Base-by-base conservation (phyloP, 2,329 filamentous ascomycete genomes). In the Truncatella angustata region DNA sequence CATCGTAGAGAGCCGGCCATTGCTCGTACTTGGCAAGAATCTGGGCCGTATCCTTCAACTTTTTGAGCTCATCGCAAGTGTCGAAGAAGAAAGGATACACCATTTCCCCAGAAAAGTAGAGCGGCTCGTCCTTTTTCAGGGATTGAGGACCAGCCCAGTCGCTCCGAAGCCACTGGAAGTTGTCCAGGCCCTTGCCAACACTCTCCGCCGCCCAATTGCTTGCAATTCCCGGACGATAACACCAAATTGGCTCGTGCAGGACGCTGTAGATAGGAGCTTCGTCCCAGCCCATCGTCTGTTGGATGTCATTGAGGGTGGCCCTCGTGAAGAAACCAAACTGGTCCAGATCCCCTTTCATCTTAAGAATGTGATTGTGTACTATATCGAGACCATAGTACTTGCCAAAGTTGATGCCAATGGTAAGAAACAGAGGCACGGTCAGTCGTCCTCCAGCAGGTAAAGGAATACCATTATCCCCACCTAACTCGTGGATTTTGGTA, bases 21-120 rank as follows among this genome's bases (percentile, higher is more conserved):
- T 86, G 79, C 4, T 78, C 70, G 40, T 81, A 80, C 1, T 75
- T 63, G 1, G 92, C 92, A 23, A 97, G 76, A 20, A 85, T 76
- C 7, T 92, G 75, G 0, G 90, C 91, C 0, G 85, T 86, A 10
- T 82, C 75, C 50, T 80, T 80, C 43, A 97, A 70, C 52, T 82
- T 74, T n/a, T 73, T 73, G 18, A 97, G 81, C 67, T 95, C 91
- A 1, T 83, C 76, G 63, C 90, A 93, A 14, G 86, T 86, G 34
- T 91, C 84, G 59, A 96, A 92, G 78, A 92, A 88, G 69, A 89
- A 87, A 1, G 88, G 87, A 67, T 85, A 96, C 47, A 96, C 82
- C 91, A 96, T 97, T 73, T 97, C 93, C 54, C 92, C 91, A 0
- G 90, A 91, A 72, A 97, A 96, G 68, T 81, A 88, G 20, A 94